A percentile compares a stretch with the other conserved stretches of the same genome.
phyloP scores from a whole-genome alignment of 192 early-diverging fungal genomes.

The Backusella westeae region DNA sequence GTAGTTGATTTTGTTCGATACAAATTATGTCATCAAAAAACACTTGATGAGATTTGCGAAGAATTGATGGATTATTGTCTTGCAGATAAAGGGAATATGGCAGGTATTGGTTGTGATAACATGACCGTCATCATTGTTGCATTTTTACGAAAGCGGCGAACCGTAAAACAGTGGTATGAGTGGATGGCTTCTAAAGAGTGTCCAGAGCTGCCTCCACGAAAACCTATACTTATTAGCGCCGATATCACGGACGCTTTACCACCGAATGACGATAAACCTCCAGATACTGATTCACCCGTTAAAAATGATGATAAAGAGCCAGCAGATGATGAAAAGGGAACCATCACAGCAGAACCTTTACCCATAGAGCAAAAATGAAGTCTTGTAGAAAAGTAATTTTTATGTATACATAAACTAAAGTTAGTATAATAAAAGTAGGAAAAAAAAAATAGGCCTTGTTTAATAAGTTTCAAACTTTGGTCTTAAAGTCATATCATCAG shows the following conservation, averaged over 20 bases:
- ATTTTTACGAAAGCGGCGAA: constrained; percentile 68
- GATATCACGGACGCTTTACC: background rate
- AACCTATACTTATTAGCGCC: background rate
- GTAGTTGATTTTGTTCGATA: constrained; percentile 84
- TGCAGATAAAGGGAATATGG: constrained; percentile 80
- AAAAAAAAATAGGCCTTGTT: background rate
- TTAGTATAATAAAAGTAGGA: background rate
- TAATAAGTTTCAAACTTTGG: background rate
- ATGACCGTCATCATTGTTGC: constrained; percentile 96
- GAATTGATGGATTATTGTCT: constrained; percentile 89
- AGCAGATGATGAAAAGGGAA: background rate
- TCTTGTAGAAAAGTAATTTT: background rate
- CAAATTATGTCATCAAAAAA: constrained; percentile 58
- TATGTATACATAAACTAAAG: background rate
- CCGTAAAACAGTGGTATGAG: constrained; percentile 72
- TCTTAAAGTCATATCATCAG: too few relatives aligned
- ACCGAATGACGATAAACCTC: background rate
- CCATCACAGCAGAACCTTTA: background rate
- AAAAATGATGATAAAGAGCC: background rate
- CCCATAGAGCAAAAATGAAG: background rate
- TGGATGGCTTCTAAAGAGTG: constrained; percentile 28
- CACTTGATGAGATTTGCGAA: constrained; percentile 75
- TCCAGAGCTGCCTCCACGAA: background rate
- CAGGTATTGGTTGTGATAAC: constrained; percentile 97
- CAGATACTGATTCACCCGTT: background rate